Evolutionary conservation across 495 filamentous ascomycete species (phyloP).

Genomic region (Hypoxylon subgilvum): DNA sequence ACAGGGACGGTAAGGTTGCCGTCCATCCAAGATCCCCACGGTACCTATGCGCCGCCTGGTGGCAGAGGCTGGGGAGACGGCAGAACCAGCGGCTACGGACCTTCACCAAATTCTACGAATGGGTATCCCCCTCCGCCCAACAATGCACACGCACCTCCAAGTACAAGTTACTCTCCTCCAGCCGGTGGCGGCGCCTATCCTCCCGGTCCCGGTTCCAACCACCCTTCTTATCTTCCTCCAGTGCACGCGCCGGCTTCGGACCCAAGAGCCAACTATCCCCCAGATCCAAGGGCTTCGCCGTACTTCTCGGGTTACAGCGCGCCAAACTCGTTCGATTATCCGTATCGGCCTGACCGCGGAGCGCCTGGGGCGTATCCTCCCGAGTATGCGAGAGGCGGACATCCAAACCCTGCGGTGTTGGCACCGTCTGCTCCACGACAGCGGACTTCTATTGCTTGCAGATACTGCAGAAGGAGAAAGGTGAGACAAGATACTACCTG

Average conservation of each 20-base stretch:
- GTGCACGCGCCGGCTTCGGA: constrained; percentile 32
- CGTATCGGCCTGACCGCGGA: constrained; percentile 31
- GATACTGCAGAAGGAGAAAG: constrained; percentile 59
- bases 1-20: constrained; percentile 44
- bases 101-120: constrained; percentile 37
- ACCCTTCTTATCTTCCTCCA: constrained; percentile 32
- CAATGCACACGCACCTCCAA: constrained; percentile 17
- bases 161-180: constrained; percentile 34
- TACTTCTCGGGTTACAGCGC: constrained; percentile 25
- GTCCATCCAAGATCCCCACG: constrained; percentile 44
- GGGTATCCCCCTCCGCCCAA: constrained; percentile 37
- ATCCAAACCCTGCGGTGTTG: constrained; percentile 39
- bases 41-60: constrained; percentile 28
- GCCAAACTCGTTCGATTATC: constrained; percentile 33
- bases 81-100: constrained; percentile 22
- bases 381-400: constrained; percentile 36
- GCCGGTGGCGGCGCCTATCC: constrained; percentile 25
- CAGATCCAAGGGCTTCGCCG: constrained; percentile 24
- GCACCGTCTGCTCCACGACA: constrained; percentile 55
- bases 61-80: constrained; percentile 30
- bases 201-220: constrained; percentile 34
- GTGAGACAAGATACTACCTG: constrained; percentile 38
- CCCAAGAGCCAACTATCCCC: constrained; percentile 27
- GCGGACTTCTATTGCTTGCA: constrained; percentile 59
- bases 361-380: constrained; percentile 27